phyloP scores from a whole-genome alignment of 208 protist genomes.

The Leishmania tropica region DNA sequence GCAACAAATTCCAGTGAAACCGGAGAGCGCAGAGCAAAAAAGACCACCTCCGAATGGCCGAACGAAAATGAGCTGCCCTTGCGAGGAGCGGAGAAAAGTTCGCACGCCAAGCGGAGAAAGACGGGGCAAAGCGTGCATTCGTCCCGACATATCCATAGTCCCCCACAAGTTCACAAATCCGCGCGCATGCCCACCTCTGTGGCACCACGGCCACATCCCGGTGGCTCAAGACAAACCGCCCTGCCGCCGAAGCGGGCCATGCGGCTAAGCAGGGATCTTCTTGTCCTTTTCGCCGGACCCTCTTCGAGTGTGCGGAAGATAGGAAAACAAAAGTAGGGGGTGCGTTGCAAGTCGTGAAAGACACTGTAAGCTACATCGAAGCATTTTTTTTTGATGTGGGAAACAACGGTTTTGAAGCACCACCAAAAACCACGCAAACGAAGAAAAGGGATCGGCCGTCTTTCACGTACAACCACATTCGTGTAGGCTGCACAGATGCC shows the following conservation, averaged over 20 bases:
- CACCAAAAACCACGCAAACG: not conserved
- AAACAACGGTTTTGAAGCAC: not conserved
- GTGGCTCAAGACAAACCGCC: not conserved
- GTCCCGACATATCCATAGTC: too few relatives aligned
- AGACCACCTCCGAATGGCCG: not conserved
- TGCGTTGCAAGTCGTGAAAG: not conserved
- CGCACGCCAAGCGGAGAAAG: not conserved
- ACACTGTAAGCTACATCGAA: not conserved
- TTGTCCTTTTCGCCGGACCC: not conserved
- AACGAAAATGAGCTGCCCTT: not conserved
- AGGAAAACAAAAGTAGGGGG: not conserved
- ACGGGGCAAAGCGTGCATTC: not conserved
- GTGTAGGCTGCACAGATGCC: not conserved
- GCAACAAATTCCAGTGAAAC: not conserved
- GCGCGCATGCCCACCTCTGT: not conserved
- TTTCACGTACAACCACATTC: not conserved
- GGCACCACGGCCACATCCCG: not conserved
- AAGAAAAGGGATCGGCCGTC: not conserved
- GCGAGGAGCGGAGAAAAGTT: not conserved
- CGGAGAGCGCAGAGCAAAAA: not conserved
- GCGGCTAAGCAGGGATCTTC: not conserved
- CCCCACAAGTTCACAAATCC: not conserved
- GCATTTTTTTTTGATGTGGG: too few relatives aligned
- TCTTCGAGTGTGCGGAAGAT: not conserved
- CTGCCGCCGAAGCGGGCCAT: not conserved